Base-by-base conservation (phyloP, 2,329 filamentous ascomycete species). In the Colletotrichum spinosum region DNA sequence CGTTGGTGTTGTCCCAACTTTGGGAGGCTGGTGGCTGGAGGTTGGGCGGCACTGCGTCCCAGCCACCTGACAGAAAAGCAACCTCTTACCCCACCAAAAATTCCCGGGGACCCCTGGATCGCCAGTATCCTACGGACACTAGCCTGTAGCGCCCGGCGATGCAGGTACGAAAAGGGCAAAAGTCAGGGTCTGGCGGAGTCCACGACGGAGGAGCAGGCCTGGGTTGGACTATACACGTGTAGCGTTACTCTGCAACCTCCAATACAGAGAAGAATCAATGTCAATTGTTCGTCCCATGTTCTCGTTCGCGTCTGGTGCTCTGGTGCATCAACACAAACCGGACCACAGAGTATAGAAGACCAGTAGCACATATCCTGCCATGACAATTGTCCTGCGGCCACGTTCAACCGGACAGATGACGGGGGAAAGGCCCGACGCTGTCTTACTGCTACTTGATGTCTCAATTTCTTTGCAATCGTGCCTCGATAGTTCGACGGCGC, bases 381-480 rank as follows among this genome's bases (percentile, higher is more conserved):
- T 58, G 55, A 38, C 62, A 65, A 52, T 42, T 65, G 62, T 65
- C 58, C 58, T 62, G 62, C 62, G 56, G 35, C 44, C 42, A 44
- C 13, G 42, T 44, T 15, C 42, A 25, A 25, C 25, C 25, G 4
- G 25, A 25, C 25, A 4, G 25, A 25, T 25, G 25, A 25, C 4
- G 25, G 25, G 25, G 25, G 25, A 25, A 25, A 25, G 25, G 25
- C 25, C 4, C 4, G 25, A 25, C 25, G 25, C 25, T 25, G 25
- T 25, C 25, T 25, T 25, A 25, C 4, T 25, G 25, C 4, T 25
- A 4, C 25, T 25, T 25, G 4, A 25, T 5, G 25, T 25, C 25
- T 25, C 25, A 1, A 25, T 25, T 4, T 25, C 25, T 25, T 25
- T 25, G 25, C 25, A 25, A 25, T 25, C 25, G 25, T 25, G 25